Evolutionary conservation across 2,329 filamentous ascomycete species (phyloP), one percentile per base, ranked within the genome.

Genomic region (Hymenoscyphus linearis): DNA sequence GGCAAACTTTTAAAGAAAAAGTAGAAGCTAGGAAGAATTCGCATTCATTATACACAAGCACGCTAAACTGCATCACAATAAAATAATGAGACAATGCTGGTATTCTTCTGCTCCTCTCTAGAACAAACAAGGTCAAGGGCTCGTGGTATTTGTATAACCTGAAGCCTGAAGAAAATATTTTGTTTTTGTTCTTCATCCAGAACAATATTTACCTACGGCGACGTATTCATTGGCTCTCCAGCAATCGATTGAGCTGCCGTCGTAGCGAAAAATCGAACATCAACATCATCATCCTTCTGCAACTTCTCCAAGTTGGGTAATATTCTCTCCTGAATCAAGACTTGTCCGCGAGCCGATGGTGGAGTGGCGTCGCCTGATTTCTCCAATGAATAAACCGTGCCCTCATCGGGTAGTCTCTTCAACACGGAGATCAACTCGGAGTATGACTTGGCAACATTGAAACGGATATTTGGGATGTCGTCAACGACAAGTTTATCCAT

Each of bases 391-490:
- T 89, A 86, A 65, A 98, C 82, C 14, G 93, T 98, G 64, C 92
- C 92, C 72, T 95, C 83, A 59, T 93, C 90, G 2, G 95, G 93
- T 60, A 99, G 82, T 69, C 91, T 89, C 77, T 93, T 92, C 72
- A 99, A 83, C n/a, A 93, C 92, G 69, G 90, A 87, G 71, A 98
- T 92, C 62, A 99, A 80, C 57, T 95, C 88, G 25, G 87, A 86
- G 74, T 98, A 99, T 54, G 95, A 98, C 81, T 99, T 99, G 69
- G 95, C 95, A 55, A 99, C 95, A 76, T 99, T 99, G 84, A 99
- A 99, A 57, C 95, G 91, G 74, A 99, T 99, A 79, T 99, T 99
- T 68, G 95, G 95, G 65, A 99, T 99, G 52, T 96, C 92, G 73
- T 99, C 95, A 53, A 85, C 84, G 58, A 96, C 91, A 59, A 99